Evolutionary conservation across 768 basidiomycete species (phyloP), one percentile per base, ranked within the genome.

Genomic region (Infundibulicybe gibba): DNA sequence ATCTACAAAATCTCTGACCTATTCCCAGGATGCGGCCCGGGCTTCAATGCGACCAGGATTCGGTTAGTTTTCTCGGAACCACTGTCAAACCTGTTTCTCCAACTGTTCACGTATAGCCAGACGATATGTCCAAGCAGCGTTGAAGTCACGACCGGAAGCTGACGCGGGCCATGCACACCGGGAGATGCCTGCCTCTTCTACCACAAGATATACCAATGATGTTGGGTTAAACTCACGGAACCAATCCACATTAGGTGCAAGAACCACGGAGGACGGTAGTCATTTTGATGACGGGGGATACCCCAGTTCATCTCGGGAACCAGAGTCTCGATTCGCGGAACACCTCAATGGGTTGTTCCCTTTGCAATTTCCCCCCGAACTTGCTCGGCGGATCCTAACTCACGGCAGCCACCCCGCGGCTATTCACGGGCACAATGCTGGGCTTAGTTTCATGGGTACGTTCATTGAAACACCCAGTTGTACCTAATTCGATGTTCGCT

Each of bases 331-430:
- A 35, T 66, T 81, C 35, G 61, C 74, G 20, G 66, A 75, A 31
- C 85, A 91, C 61, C 70, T 89, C 32, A 72, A 80, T 55, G 67
- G 71, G 31, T 66, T 87, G 44, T 90, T 89, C 54, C 77, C 83
- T 12, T 69, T 92, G 41, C 67, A 77, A 41, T 92, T 93, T 62
- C 80, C 86, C 11, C 70, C 72, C 4, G 84, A 87, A 52, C 70
- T 90, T 40, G 85, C 87, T 6, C 73, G 74, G 52, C 80, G 90
- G 49, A 74, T 89, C 51, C 68, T 92, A 52, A 93, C 90, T 2
- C 90, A 93, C 59, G 72, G 74, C 6, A 89, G 87, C 64, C 90
- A 89, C 64, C 77, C 71, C 40, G 70, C 78, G 45, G 84, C 87
- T 21, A 63, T 74, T 43, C 57, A 75, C 39, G 87, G 90, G 2